Evolutionary conservation across 1,284 basidiomycete species (phyloP).

Genomic region (Melampsora medusae): DNA sequence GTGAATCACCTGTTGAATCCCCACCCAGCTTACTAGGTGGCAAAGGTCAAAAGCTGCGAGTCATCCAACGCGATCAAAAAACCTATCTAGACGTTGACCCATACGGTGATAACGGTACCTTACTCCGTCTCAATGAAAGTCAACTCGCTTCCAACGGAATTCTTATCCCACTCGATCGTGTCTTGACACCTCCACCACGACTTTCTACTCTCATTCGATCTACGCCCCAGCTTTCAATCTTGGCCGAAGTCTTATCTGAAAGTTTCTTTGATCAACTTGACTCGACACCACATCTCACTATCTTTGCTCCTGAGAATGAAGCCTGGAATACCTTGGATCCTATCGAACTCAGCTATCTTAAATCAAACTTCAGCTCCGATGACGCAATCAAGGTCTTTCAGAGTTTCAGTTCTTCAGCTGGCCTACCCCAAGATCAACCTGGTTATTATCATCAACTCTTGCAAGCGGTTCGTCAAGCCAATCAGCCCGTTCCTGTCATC

Average conservation of each 20-base stretch:
- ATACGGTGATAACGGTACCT: slow-evolving; percentile 56
- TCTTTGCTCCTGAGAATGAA: slow-evolving; percentile 82
- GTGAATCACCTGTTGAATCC: slow-evolving; percentile 72
- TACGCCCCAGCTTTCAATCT: slow-evolving; percentile 50
- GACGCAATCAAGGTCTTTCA: slow-evolving; percentile 74
- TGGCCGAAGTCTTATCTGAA: slow-evolving; percentile 54
- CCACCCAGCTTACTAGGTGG: slow-evolving; percentile 50
- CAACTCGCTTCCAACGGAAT: slow-evolving; percentile 68
- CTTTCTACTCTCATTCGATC: slow-evolving; percentile 49
- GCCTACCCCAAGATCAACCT: slow-evolving; percentile 63
- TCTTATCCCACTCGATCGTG: slow-evolving; percentile 64
- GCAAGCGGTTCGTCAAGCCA: not conserved
- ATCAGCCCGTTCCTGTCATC: slow-evolving; percentile 59
- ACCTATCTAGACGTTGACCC: slow-evolving; percentile 5
- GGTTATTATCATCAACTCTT: slow-evolving; percentile 64
- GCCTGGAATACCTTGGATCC: slow-evolving; percentile 67
- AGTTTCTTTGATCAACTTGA: slow-evolving; percentile 47
- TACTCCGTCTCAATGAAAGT: slow-evolving; percentile 62
- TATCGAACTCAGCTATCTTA: slow-evolving; percentile 76
- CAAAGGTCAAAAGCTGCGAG: slow-evolving; percentile 67
- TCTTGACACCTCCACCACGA: slow-evolving; percentile 49
- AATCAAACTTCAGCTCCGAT: slow-evolving; percentile 75
- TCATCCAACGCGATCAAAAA: slow-evolving; percentile 53
- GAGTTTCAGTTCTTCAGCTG: slow-evolving; percentile 61
- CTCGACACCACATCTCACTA: slow-evolving; percentile 66